Evolutionary conservation across 768 basidiomycete genomes (phyloP).

Genomic region (Suillus paluster): DNA sequence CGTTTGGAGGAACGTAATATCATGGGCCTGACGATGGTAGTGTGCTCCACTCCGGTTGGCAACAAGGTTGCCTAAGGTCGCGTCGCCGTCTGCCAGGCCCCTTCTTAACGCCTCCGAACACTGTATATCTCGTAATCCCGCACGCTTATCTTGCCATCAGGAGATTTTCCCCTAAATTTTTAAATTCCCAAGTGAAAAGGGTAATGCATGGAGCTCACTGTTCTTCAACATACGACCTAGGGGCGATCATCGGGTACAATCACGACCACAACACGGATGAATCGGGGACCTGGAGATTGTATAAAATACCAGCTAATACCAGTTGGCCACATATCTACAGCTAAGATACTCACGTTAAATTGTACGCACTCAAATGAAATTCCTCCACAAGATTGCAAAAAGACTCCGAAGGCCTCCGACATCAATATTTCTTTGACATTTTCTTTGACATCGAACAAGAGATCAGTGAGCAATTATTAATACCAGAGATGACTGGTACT

Average conservation of each 20-base stretch:
- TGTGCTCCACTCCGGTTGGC: background rate
- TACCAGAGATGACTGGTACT: too few species aligned
- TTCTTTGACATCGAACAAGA: background rate
- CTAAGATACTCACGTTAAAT: background rate
- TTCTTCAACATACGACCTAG: background rate
- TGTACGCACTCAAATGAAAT: background rate
- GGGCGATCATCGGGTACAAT: background rate
- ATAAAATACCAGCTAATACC: background rate
- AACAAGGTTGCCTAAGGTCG: background rate
- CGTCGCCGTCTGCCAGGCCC: background rate
- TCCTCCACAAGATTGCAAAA: background rate
- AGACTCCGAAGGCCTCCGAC: background rate
- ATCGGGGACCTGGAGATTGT: background rate
- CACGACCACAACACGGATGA: background rate
- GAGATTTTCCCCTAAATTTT: background rate
- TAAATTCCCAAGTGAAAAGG: background rate
- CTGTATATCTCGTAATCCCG: background rate
- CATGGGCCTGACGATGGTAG: background rate
- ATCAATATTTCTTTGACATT: background rate
- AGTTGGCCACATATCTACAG: background rate
- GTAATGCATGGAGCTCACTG: background rate
- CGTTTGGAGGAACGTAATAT: background rate
- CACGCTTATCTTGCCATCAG: background rate
- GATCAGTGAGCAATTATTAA: too few species aligned
- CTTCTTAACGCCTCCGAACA: conserved; percentile 5